Conservation (phyloP, 73 alveolate genomes). For the Paramecium sonneborni region DNA sequence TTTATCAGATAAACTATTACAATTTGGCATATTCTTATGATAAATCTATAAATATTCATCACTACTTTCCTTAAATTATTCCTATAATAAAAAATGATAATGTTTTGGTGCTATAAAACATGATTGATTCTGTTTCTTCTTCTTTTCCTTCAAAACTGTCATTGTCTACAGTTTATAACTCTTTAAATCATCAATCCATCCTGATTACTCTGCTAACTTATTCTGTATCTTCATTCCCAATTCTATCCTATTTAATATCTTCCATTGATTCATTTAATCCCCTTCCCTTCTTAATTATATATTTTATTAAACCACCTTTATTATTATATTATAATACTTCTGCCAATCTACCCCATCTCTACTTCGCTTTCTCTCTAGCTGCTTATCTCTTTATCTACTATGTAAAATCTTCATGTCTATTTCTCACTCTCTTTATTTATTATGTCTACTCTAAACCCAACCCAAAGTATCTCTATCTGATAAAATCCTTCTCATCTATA, state of each 20-base stretch:
- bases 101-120: constrained; percentile 13
- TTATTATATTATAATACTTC: not conserved
- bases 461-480: not conserved
- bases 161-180: not conserved
- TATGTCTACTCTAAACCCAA: not conserved
- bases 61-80: not conserved
- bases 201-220: not conserved
- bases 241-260: not conserved
- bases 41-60: not conserved
- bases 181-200: not conserved
- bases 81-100: not conserved
- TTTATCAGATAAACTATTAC: not conserved
- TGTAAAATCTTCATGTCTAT: constrained; percentile 5
- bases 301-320: not conserved
- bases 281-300: not conserved
- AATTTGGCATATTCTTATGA: not conserved
- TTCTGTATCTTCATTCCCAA: not conserved
- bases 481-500: not conserved
- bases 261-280: not conserved
- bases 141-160: not conserved
- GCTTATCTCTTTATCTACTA: not conserved
- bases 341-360: not conserved
- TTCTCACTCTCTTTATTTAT: not conserved
- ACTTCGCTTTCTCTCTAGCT: not conserved
- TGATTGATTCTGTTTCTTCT: not conserved